Percentiles rank a stretch among this genome's conserved stretches.
Conservation (phyloP, 75 land plant genomes). For the Pinus albicaulis region DNA sequence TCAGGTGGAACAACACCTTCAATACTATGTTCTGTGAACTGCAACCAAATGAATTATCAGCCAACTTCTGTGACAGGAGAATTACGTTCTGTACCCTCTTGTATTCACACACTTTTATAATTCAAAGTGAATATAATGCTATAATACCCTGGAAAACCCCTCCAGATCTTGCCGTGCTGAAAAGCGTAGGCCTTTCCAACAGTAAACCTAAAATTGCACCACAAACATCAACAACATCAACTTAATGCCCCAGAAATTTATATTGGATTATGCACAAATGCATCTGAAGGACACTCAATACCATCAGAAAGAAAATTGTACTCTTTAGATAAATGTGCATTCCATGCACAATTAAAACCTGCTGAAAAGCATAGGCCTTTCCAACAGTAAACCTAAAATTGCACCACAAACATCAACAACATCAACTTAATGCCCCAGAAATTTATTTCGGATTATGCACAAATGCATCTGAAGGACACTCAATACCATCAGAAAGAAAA, state of each 20-base stretch:
- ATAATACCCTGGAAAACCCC: slow-evolving; percentile 78
- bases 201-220: slow-evolving; percentile 71
- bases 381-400: slow-evolving; percentile 95
- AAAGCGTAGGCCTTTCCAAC: slow-evolving; percentile 98
- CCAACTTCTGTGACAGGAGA: neutral
- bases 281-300: neutral
- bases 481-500: neutral
- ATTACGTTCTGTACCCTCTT: neutral
- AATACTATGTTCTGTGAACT: slow-evolving; percentile 92
- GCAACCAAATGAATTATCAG: slow-evolving; percentile 17
- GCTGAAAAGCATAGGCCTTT: slow-evolving; percentile 96
- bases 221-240: neutral
- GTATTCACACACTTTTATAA: neutral
- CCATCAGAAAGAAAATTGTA: neutral
- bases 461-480: neutral
- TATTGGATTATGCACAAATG: neutral
- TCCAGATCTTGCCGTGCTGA: slow-evolving; percentile 98
- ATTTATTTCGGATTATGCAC: neutral
- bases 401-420: neutral
- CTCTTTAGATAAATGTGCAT: neutral
- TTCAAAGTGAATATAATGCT: neutral
- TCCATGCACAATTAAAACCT: neutral
- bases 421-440: neutral
- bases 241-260: neutral
- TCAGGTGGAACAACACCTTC: slow-evolving; percentile 97